Evolutionary conservation across 164 flowering plant species (phyloP).

Genomic region (Euptelea pleiosperma): DNA sequence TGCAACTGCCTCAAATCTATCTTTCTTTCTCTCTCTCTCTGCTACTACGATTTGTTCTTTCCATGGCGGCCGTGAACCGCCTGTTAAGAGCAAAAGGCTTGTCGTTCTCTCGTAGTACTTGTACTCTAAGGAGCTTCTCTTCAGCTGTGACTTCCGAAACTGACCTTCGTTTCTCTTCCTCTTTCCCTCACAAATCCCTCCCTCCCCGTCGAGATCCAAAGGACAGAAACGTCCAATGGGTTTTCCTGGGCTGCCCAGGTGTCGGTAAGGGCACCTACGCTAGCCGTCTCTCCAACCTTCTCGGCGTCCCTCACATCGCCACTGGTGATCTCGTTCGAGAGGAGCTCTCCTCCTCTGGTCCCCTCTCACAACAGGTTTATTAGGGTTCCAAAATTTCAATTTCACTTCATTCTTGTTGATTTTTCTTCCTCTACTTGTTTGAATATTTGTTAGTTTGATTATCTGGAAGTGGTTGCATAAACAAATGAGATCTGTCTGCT

Average conservation of each 20-base stretch:
- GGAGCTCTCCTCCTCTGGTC: slow-evolving; percentile 70
- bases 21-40: slow-evolving; percentile 9
- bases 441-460: no score
- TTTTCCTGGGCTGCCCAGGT: slow-evolving; percentile 93
- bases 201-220: slow-evolving; percentile 20
- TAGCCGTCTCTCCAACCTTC: slow-evolving; percentile 63
- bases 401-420: no score
- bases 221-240: slow-evolving; percentile 78
- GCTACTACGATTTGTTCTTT: background rate
- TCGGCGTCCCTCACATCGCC: slow-evolving; percentile 94
- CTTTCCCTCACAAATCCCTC: slow-evolving; percentile 12
- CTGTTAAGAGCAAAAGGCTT: slow-evolving; percentile 20
- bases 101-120: background rate
- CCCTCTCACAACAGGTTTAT: slow-evolving; percentile 72
- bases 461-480: no score
- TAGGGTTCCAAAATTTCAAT: no score
- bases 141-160: slow-evolving; percentile 24
- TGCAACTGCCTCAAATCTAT: no score
- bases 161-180: slow-evolving; percentile 23
- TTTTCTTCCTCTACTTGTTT: no score
- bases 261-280: slow-evolving; percentile 97
- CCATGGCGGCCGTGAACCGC: slow-evolving; percentile 46
- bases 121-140: slow-evolving; percentile 15
- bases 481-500: no score
- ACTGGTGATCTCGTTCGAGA: slow-evolving; percentile 95